Evolutionary conservation across 805 yeast genomes (phyloP), one percentile per base, ranked within the genome.

Genomic region (Myxozyma melibiosi): DNA sequence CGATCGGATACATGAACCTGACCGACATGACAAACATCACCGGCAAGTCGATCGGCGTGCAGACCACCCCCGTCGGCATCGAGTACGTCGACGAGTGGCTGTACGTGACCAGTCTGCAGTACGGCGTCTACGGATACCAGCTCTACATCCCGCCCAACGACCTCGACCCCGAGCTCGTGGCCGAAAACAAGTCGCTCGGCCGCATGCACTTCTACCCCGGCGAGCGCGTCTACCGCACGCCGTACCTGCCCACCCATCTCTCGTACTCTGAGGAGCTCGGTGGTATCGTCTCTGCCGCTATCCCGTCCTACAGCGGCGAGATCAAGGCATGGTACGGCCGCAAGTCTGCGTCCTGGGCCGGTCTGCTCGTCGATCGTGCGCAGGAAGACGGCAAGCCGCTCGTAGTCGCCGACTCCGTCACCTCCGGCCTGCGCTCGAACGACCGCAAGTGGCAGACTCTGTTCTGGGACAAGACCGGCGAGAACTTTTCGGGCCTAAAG

Each of bases 151-250:
- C 64, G 28, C 64, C 64, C 14, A 33, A 30, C 18, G 60, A 58
- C 18, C 25, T 60, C 7, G 48, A 46, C 31, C 55, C 55, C 6
- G 64, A 60, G 34, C 42, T 31, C 24, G 47, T 60, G n/a, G 63
- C 55, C 4, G 51, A 30, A 34, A 60, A 60, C 54, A 41, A 28
- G 38, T 31, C 50, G 35, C 53, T 60, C 8, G 63, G 63, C 11
- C 37, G 51, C 6, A 57, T 60, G 64, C 64, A 55, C 35, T 60
- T 60, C 47, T 58, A 55, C 33, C 64, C 64, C 18, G 63, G 63
- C 31, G 64, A 60, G 44, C 43, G n/a, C 3, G 39, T 57, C 5
- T 58, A 47, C 56, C 45, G 64, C 11, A 58, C 59, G 16, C 64
- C 64, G 16, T 60, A 60, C 31, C 48, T 60, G 25, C 64, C 64